Percentiles rank a stretch among this genome's conserved stretches.
Evolutionary conservation across 129 eudicot species (phyloP).

Genomic region (Logfia minima): DNA sequence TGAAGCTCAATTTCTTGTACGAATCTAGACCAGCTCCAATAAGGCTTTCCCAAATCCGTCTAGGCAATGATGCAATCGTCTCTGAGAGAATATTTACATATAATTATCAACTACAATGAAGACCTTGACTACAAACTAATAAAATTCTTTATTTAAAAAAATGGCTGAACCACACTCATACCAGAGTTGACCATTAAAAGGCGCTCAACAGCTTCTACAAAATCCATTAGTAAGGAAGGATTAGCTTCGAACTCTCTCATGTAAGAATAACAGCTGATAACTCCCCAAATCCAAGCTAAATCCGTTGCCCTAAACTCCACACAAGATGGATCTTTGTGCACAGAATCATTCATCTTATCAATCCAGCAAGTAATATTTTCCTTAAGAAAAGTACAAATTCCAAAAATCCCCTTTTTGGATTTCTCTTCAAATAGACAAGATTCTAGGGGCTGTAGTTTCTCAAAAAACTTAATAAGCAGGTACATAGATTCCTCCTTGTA

Average conservation of each 20-base stretch:
- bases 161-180: conserved; percentile 32
- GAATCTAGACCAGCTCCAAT: conserved; percentile 76
- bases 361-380: conserved; percentile 49
- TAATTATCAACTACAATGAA: conserved; percentile 22
- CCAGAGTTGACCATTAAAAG: conserved; percentile 55
- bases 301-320: conserved; percentile 38
- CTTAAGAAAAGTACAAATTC: conserved; percentile 33
- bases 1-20: conserved; percentile 40
- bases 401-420: conserved; percentile 34
- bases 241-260: conserved; percentile 44
- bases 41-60: conserved; percentile 57
- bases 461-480: conserved; percentile 53
- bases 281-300: conserved; percentile 78
- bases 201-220: conserved; percentile 71
- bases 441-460: conserved; percentile 47
- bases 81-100: conserved; percentile 27
- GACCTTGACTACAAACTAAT: conserved; percentile 10
- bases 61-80: conserved; percentile 37
- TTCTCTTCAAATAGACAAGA: conserved; percentile 41
- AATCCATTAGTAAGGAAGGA: conserved; percentile 49
- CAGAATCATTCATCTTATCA: conserved; percentile 40
- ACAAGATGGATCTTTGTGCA: conserved; percentile 29
- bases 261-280: conserved; percentile 61
- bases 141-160: background rate
- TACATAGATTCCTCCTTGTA: conserved; percentile 56